A percentile compares a stretch with the other conserved stretches of the same genome.
Conservation (phyloP, 371 early-diverging fungal genomes). For the Synchytrium microbalum region DNA sequence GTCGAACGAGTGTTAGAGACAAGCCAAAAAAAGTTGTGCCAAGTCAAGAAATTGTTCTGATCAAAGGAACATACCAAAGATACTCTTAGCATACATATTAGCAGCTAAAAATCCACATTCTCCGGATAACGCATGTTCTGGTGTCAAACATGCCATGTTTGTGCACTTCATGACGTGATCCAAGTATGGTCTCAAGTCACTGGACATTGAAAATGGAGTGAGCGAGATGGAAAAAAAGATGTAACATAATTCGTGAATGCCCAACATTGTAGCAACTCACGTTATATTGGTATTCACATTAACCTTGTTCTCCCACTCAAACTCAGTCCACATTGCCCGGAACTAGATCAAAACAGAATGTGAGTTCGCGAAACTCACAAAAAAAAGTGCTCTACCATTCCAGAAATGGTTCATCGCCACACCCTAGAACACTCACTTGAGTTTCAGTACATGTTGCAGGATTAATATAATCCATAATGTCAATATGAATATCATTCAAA, state of each 20-base stretch:
- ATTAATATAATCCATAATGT: constrained; percentile 97
- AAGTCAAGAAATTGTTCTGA: neutral
- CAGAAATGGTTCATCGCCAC: neutral
- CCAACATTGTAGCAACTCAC: constrained; percentile 34
- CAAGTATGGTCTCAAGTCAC: constrained; percentile 74
- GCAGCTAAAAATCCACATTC: constrained; percentile 94
- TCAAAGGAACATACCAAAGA: constrained; percentile 61
- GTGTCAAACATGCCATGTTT: constrained; percentile 92
- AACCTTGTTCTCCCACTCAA: constrained; percentile 99
- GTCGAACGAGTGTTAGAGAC: too few relatives aligned
- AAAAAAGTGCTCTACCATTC: constrained; percentile 1
- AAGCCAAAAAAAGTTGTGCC: constrained; percentile 21
- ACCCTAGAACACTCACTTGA: constrained; percentile 40
- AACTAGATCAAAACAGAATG: constrained; percentile 45
- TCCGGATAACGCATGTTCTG: constrained; percentile 81
- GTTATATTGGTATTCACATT: constrained; percentile 84
- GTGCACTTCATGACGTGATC: constrained; percentile 87
- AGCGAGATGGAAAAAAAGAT: too few relatives aligned
- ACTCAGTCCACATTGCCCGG: constrained; percentile 95
- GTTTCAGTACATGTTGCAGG: constrained; percentile 85
- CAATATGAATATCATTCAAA: constrained; percentile 92
- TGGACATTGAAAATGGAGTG: constrained; percentile 17
- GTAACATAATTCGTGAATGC: neutral
- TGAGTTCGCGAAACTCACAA: neutral
- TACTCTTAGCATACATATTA: constrained; percentile 89